Percentiles rank a stretch among this genome's conserved stretches.
Conservation (phyloP, 2,329 filamentous ascomycete species). For the Phyllosticta capitalensis region DNA sequence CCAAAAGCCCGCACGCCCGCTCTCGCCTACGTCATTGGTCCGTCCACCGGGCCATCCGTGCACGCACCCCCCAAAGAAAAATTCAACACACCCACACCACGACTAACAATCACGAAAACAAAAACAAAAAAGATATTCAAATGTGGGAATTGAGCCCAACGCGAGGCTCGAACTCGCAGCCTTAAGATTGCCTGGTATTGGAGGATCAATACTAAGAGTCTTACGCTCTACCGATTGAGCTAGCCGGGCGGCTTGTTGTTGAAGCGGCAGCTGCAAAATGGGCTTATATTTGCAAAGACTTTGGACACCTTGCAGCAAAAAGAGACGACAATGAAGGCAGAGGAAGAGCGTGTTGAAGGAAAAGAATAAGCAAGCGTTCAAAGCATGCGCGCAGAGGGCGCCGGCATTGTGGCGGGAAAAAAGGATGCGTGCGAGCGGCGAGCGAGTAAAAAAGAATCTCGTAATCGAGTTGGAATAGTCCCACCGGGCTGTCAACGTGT, state of each 20-base stretch:
- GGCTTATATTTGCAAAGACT: too few relatives aligned
- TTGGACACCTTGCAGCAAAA: too few relatives aligned
- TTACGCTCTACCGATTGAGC: constrained; percentile 34
- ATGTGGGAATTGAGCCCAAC: constrained; percentile 12
- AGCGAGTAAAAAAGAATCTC: background rate
- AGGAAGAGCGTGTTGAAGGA: too few relatives aligned
- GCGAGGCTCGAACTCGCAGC: constrained; percentile 11
- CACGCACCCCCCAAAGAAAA: background rate
- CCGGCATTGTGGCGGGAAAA: background rate
- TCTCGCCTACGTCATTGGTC: too few relatives aligned
- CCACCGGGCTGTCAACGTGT: background rate
- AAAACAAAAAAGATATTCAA: constrained; percentile 2
- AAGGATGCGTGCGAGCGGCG: background rate
- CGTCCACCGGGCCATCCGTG: background rate
- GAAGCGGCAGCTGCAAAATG: too few relatives aligned
- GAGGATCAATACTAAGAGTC: constrained; percentile 28
- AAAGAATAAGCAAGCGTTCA: too few relatives aligned
- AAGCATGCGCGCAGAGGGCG: too few relatives aligned
- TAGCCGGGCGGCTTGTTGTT: constrained; percentile 9
- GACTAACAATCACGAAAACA: background rate
- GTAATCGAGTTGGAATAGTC: background rate
- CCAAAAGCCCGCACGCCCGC: too few relatives aligned
- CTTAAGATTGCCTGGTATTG: constrained; percentile 4
- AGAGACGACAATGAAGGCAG: too few relatives aligned
- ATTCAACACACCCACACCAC: background rate